phyloP scores from a whole-genome alignment of 306 rosid species.

The Cicer pinnatifidum region DNA sequence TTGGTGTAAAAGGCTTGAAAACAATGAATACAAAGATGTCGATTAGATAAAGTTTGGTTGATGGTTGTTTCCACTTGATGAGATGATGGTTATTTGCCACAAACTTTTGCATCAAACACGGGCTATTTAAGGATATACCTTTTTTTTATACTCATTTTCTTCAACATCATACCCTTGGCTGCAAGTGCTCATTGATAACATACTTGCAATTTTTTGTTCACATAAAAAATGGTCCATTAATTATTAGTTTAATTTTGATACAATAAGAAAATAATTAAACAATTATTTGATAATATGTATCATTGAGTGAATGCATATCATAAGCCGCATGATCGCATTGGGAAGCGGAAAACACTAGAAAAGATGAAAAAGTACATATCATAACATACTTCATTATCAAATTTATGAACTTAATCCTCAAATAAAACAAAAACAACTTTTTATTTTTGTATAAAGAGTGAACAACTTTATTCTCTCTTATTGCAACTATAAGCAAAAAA shows the following conservation, averaged over 20 bases:
- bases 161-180: conserved; percentile 12
- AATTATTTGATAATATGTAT: too few relatives aligned
- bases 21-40: conserved; percentile 17
- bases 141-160: conserved; percentile 21
- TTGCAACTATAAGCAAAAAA: too few relatives aligned
- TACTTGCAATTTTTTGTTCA: background rate
- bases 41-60: conserved; percentile 53
- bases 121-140: background rate
- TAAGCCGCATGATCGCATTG: conserved; percentile 44
- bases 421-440: too few relatives aligned
- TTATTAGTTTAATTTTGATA: background rate
- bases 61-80: conserved; percentile 40
- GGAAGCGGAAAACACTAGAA: conserved; percentile 59
- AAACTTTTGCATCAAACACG: conserved; percentile 49
- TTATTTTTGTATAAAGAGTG: too few relatives aligned
- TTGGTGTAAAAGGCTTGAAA: conserved; percentile 25
- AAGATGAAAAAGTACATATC: conserved; percentile 40
- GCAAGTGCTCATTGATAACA: conserved; percentile 16
- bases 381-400: background rate
- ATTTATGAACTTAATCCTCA: background rate
- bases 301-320: too few relatives aligned
- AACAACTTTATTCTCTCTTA: too few relatives aligned
- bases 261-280: background rate
- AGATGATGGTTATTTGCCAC: conserved; percentile 52
- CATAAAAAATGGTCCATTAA: background rate